Conservation (phyloP, 2,329 filamentous ascomycete genomes). For the Neonectria neomacrospora region DNA sequence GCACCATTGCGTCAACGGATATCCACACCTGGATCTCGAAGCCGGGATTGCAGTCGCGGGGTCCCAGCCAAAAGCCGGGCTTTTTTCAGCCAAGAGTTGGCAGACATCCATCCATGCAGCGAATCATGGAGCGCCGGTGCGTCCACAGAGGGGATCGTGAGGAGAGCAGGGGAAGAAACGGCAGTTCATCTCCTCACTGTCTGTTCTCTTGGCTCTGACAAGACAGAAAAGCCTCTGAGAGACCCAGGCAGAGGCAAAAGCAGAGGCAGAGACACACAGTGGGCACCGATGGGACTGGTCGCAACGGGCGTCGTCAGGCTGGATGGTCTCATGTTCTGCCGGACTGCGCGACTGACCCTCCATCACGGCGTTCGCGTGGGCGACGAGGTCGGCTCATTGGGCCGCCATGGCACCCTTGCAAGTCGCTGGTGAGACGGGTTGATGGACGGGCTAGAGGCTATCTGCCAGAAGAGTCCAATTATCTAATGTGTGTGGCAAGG, state of each 20-base stretch:
- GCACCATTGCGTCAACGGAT: slow-evolving; percentile 45
- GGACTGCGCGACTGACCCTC: slow-evolving; percentile 42
- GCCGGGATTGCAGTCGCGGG: slow-evolving; percentile 4
- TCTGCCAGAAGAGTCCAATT: slow-evolving; percentile 3
- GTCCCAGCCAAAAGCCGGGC: not conserved
- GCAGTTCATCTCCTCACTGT: not conserved
- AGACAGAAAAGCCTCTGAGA: slow-evolving; percentile 5
- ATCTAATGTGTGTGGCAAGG: slow-evolving; percentile 11
- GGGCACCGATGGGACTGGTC: slow-evolving; percentile 20
- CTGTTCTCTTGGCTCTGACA: not conserved
- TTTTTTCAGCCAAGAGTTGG: slow-evolving; percentile 11
- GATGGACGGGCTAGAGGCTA: slow-evolving; percentile 17
- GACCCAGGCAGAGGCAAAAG: slow-evolving; percentile 33
- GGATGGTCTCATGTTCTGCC: slow-evolving; percentile 43
- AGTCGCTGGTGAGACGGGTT: slow-evolving; percentile 22
- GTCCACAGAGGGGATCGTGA: not conserved
- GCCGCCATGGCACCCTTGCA: slow-evolving; percentile 39
- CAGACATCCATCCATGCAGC: slow-evolving; percentile 2
- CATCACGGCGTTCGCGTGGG: slow-evolving; percentile 42
- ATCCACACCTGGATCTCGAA: slow-evolving; percentile 30
- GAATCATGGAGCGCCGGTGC: not conserved
- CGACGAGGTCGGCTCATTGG: slow-evolving; percentile 38
- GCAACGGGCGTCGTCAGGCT: slow-evolving; percentile 30
- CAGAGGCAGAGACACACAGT: slow-evolving; percentile 11
- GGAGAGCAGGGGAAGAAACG: not conserved